phyloP scores from a whole-genome alignment of 1,139 yeast species.

The Geotrichum aggregatum region DNA sequence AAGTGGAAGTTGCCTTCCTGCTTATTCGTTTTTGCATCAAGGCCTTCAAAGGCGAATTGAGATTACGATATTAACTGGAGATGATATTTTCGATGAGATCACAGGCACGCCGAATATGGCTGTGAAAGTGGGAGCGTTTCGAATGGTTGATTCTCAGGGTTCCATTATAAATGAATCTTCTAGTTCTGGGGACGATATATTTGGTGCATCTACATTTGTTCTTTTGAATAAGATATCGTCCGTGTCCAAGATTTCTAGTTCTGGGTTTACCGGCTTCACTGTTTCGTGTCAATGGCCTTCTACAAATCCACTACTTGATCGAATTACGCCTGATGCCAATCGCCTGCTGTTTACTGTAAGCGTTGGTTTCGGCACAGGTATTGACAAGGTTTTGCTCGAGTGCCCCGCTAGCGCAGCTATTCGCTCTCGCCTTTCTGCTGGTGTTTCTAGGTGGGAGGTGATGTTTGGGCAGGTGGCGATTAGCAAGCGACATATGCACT shows the following conservation, averaged over 20 bases:
- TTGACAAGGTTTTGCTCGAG: neutral
- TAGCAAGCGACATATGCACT: constrained; percentile 2
- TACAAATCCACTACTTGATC: constrained; percentile 25
- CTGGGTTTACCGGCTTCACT: constrained; percentile 30
- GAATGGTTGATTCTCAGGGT: constrained; percentile 28
- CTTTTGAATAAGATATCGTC: constrained; percentile 1
- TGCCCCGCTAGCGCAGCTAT: neutral
- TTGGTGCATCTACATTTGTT: constrained; percentile 10
- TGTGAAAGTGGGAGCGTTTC: constrained; percentile 23
- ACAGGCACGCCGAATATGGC: constrained; percentile 22
- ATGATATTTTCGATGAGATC: constrained; percentile 20
- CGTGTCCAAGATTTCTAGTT: constrained; percentile 5
- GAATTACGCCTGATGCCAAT: constrained; percentile 21
- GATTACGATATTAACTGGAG: constrained; percentile 19
- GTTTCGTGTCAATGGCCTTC: constrained; percentile 24
- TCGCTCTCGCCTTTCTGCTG: constrained; percentile 12
- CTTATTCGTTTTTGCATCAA: constrained; percentile 28
- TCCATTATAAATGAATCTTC: constrained; percentile 16
- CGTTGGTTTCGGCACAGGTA: neutral
- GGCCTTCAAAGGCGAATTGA: constrained; percentile 34
- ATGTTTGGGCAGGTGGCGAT: constrained; percentile 20
- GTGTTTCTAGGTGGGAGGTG: constrained; percentile 22
- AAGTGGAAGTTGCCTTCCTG: constrained; percentile 20
- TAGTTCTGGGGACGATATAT: constrained; percentile 12
- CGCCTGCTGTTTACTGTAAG: constrained; percentile 5